Evolutionary conservation across 2,329 filamentous ascomycete genomes (phyloP), one percentile per base, ranked within the genome.

Genomic region (Berkeleyomyces rouxiae): DNA sequence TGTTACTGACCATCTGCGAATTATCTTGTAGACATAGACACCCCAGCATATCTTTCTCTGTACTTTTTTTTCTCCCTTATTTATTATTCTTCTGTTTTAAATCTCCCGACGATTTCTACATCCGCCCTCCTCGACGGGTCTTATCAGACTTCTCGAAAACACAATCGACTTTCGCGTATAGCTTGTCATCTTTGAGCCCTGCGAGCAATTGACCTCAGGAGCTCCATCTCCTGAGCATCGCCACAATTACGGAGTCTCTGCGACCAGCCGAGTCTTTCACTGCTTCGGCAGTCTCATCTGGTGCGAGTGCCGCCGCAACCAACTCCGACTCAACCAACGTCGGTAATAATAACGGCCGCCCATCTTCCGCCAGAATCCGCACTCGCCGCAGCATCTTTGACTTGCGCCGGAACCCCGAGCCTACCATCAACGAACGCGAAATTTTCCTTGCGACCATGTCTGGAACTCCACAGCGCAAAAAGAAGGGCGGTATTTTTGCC

Each of bases 401-500:
- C 40, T 49, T 65, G 57, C 63, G 63, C 47, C 63, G 63, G n/a
- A 76, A 76, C 61, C 47, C 61, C 47, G 47, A 58, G 42, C 63
- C 44, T 39, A 37, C 58, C 16, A 53, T 49, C 55, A 43, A 62
- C 61, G 63, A 65, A 57, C 63, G 63, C 40, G 63, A 62, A 47
- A 60, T 65, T 11, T 63, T 65, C n/a, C 60, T 65, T 46, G 63
- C 63, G 40, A 62, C 63, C 11, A 65, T 65, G 63, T 60, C 63
- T 58, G 74, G 77, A 64, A 79, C 78, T 69, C 46, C 62, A 2
- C 76, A 75, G 71, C 82, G 82, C 72, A 80, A 79, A 70, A 78
- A 77, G 70, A 77, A 74, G 61, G 76, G 78, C 64, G 78, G 79
- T n/a, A 71, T 84, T 55, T 71, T 83, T 43, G 75, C 81, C 33